A percentile compares a stretch with the other conserved stretches of the same genome.
Evolutionary conservation across 345 rosid genomes (phyloP).

Genomic region (Pistacia vera): DNA sequence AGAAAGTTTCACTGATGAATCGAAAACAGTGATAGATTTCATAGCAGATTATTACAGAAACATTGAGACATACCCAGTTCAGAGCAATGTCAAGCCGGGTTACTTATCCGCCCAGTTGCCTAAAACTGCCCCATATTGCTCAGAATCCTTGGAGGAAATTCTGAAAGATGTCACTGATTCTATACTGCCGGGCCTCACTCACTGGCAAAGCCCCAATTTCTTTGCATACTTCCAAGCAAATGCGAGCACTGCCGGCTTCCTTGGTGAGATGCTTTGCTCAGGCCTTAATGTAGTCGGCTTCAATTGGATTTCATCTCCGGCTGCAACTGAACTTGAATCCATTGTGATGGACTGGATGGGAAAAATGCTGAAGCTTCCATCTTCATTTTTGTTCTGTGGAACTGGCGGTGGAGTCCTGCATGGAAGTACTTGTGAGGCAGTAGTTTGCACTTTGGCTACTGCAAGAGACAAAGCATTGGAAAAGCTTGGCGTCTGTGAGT

Average conservation of each 20-base stretch:
- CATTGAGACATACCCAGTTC: constrained; percentile 35
- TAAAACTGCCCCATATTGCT: constrained; percentile 14
- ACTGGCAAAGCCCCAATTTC: constrained; percentile 39
- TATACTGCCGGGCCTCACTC: constrained; percentile 33
- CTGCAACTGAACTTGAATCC: constrained; percentile 36
- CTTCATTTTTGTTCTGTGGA: constrained; percentile 16
- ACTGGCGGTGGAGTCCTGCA: constrained; percentile 29
- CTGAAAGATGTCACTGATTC: constrained; percentile 25
- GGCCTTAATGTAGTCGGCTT: constrained; percentile 31
- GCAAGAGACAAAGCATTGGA: constrained; percentile 18
- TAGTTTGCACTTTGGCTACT: constrained; percentile 18
- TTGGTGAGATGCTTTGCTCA: constrained; percentile 33
- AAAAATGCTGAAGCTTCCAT: constrained; percentile 25
- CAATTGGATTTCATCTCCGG: constrained; percentile 33
- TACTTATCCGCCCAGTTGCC: constrained; percentile 22
- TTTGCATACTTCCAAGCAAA: constrained; percentile 33
- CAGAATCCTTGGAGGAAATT: constrained; percentile 28
- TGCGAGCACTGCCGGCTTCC: constrained; percentile 38
- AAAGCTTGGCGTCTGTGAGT: constrained; percentile 8
- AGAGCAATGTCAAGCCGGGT: constrained; percentile 32
- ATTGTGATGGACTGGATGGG: constrained; percentile 35
- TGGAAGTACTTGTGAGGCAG: constrained; percentile 24
- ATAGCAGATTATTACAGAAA: constrained; percentile 25
- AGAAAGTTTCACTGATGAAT: constrained; percentile 17
- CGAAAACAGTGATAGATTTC: constrained; percentile 30